Conservation (phyloP, 2,329 filamentous ascomycete genomes). For the Rosellinia necatrix region DNA sequence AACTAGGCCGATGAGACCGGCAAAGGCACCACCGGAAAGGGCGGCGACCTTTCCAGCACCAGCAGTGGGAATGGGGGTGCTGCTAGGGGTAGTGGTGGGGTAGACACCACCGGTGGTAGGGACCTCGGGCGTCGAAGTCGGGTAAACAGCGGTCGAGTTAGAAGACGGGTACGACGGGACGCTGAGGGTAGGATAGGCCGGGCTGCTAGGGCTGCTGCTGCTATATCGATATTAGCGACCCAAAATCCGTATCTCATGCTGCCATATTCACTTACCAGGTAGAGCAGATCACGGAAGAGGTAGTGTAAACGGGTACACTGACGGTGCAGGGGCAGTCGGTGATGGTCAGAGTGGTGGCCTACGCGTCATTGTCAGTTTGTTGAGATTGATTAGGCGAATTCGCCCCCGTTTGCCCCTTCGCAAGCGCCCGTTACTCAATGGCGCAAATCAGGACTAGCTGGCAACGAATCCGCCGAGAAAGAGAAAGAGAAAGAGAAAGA, state of each 20-base stretch:
- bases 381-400: neutral
- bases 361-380: conserved; percentile 38
- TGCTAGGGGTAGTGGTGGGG: conserved; percentile 26
- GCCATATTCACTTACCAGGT: conserved; percentile 36
- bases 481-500: too few relatives aligned
- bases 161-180: conserved; percentile 36
- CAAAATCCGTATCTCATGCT: neutral
- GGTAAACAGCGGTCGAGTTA: conserved; percentile 23
- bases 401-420: neutral
- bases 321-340: conserved; percentile 73
- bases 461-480: neutral
- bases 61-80: conserved; percentile 51
- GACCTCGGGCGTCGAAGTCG: conserved; percentile 13
- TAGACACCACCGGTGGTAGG: conserved; percentile 20
- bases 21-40: conserved; percentile 63
- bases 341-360: conserved; percentile 72
- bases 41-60: conserved; percentile 61
- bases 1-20: conserved; percentile 63
- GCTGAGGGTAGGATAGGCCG: conserved; percentile 38
- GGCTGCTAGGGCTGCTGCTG: conserved; percentile 21
- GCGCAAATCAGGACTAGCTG: neutral
- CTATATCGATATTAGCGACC: conserved; percentile 27
- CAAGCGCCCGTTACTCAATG: neutral
- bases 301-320: conserved; percentile 61
- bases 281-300: conserved; percentile 50